Evolutionary conservation across 1,284 basidiomycete species (phyloP), one percentile per base, ranked within the genome.

Genomic region (Cutaneotrichosporon cavernicola): DNA sequence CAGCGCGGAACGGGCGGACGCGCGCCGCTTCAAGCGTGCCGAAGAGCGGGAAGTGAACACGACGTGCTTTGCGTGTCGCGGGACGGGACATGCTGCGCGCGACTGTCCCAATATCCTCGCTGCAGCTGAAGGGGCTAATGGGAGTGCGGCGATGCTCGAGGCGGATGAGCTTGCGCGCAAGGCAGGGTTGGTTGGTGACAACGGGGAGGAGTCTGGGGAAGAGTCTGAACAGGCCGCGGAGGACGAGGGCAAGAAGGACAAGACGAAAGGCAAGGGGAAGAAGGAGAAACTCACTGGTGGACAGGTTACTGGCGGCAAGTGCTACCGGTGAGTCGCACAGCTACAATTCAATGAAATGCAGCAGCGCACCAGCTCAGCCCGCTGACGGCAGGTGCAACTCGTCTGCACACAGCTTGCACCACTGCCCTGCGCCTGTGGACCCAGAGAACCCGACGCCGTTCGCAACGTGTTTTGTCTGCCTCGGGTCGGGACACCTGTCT

Each of bases 391-490:
- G 93, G 68, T 97, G 94, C 73, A 90, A 92, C 56, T 92, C 91
- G 3, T 85, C 83, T 4, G 85, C 84, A 65, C 94, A 97, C 71
- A 89, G 85, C 11, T 84, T 97, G 3, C 87, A 90, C 18, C 84
- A 83, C 49, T 97, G 94, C 77, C 88, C 84, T 65, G 87, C 87
- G 70, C 84, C 86, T 1, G 81, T 83, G 11, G 85, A 91, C 75
- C 82, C 85, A n/a, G 73, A 76, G 16, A 84, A 90, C 69, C 89
- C 90, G 2, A 84, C 94, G 4, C 94, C 94, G 0, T 93, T 87
- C 73, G 94, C 94, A 0, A 91, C 89, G 1, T 97, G 94, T 80
- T 97, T 93, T 75, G 89, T 97, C 38, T 97, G 94, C 75, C 86
- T 86, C 2, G 84, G 83, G 5, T 86, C 85, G 70, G 92, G 92